These are phyloP conservation scores for Aspergillus melleus DNA, from an alignment of 2,329 filamentous ascomycete genomes.

Conservation along the genomic window DNA sequence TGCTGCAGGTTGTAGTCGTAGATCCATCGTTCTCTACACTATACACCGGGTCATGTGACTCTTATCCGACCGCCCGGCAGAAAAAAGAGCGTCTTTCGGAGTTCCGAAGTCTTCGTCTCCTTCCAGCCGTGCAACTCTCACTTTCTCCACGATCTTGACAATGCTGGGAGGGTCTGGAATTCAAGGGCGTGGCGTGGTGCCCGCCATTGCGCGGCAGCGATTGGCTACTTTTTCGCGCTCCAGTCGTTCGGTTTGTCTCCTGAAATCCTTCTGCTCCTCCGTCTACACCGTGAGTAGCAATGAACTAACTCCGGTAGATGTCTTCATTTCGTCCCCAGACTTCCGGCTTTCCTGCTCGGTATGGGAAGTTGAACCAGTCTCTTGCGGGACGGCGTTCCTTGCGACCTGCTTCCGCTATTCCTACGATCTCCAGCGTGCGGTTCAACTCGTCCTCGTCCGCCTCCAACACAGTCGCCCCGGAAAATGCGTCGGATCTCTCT, in stretches of 20 bases:
- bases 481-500: constrained; percentile 25
- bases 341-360: constrained; percentile 21
- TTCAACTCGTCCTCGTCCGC: constrained; percentile 41
- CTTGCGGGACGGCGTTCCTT: constrained; percentile 24
- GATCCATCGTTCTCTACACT: background rate
- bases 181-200: constrained; percentile 47
- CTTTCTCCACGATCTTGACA: constrained; percentile 16
- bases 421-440: constrained; percentile 30
- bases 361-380: constrained; percentile 20
- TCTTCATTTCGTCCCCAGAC: constrained; percentile 34
- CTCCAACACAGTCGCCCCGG: constrained; percentile 9
- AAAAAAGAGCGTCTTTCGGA: constrained; percentile 21
- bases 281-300: background rate
- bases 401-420: constrained; percentile 22
- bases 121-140: constrained; percentile 8
- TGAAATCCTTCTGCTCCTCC: constrained; percentile 1
- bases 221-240: constrained; percentile 29
- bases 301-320: constrained; percentile 30
- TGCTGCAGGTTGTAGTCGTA: no score
- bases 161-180: constrained; percentile 61
- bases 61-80: constrained; percentile 34
- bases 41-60: background rate
- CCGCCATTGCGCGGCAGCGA: constrained; percentile 36
- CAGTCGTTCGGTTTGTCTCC: constrained; percentile 36
- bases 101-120: background rate